Evolutionary conservation across 345 rosid species (phyloP).

Genomic region (Syzygium aqueum): DNA sequence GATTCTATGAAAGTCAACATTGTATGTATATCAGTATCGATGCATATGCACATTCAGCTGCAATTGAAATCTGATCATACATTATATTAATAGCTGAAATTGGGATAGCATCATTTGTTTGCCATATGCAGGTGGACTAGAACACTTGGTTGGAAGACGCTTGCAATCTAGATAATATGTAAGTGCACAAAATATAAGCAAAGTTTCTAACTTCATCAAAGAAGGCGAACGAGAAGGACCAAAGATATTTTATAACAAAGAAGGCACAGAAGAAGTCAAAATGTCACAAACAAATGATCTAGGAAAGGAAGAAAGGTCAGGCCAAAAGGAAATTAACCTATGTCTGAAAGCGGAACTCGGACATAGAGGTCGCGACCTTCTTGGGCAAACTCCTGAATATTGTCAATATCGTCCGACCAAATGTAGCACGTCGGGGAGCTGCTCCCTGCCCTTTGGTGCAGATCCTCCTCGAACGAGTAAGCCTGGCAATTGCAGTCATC

Average conservation of each 20-base stretch:
- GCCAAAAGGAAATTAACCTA: slow-evolving; percentile 4
- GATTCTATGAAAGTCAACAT: slow-evolving; percentile 1
- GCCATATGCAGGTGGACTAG: not conserved
- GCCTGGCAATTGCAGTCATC: slow-evolving; percentile 12
- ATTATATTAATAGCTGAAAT: not conserved
- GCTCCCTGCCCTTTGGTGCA: no score
- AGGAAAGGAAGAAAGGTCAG: not conserved
- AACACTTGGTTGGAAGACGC: not conserved
- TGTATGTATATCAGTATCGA: not conserved
- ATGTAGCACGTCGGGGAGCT: slow-evolving; percentile 1
- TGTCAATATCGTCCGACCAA: slow-evolving; percentile 9
- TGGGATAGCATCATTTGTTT: not conserved
- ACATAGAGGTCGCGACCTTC: not conserved
- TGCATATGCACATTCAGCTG: not conserved
- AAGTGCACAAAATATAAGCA: not conserved
- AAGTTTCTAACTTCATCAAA: no score
- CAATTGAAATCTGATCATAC: not conserved
- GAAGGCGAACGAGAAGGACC: no score
- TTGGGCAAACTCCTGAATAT: slow-evolving; percentile 1
- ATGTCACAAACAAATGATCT: not conserved
- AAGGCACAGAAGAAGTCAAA: not conserved
- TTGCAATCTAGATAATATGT: no score
- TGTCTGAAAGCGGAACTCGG: slow-evolving; percentile 2
- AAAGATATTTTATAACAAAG: no score
- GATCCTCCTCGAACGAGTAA: slow-evolving; percentile 2